A percentile compares a stretch with the other conserved stretches of the same genome.
Conservation (phyloP, 108 stramenopile genomes). For the Pseudonitzschia multistriata region DNA sequence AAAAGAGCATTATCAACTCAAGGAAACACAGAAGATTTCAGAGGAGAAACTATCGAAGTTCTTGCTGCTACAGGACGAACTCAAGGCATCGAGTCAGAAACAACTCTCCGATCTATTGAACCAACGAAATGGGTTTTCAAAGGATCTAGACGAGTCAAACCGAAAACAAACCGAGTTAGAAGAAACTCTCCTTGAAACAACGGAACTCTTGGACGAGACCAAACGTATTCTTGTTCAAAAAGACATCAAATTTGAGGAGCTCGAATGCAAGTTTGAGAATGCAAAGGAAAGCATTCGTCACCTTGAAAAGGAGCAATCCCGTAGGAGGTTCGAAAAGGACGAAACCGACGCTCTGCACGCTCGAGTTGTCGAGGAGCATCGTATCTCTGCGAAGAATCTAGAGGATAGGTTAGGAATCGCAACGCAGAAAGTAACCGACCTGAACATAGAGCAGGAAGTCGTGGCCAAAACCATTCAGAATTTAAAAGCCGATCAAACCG, state of each 20-base stretch:
- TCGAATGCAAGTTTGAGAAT: neutral
- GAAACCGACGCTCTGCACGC: neutral
- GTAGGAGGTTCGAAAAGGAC: neutral
- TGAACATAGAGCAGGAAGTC: neutral
- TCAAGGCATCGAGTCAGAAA: neutral
- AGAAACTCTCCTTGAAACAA: neutral
- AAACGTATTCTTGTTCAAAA: constrained; percentile 1
- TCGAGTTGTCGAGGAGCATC: neutral
- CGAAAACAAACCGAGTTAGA: neutral
- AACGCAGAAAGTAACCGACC: neutral
- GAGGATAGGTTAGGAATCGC: neutral
- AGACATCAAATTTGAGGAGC: neutral
- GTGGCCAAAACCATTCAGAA: neutral
- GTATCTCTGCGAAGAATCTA: neutral
- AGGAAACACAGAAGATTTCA: neutral
- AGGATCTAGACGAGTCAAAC: neutral
- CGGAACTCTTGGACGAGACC: too few species aligned
- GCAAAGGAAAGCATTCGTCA: neutral
- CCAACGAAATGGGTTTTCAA: neutral
- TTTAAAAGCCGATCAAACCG: neutral
- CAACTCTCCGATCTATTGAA: neutral
- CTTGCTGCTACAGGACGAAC: neutral
- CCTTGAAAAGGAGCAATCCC: neutral
- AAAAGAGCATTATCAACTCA: neutral
- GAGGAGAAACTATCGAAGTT: neutral